Percentiles rank a stretch among this genome's conserved stretches.
Evolutionary conservation across 176 grass and related monocot species (phyloP).

Genomic region (Ampelocalamus luodianensis): DNA sequence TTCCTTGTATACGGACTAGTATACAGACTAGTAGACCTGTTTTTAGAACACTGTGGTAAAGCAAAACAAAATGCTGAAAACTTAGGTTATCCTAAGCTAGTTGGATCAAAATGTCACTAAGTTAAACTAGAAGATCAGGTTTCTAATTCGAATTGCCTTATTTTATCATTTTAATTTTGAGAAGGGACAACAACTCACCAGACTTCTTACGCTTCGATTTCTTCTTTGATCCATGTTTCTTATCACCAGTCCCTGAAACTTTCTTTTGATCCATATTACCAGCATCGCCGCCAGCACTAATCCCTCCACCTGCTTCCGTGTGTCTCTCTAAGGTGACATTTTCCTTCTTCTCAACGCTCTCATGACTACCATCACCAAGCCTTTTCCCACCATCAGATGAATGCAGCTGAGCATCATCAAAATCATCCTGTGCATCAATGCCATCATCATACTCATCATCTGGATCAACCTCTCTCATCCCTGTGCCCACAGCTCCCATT

Average conservation of each 20-base stretch:
- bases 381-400: slow-evolving; percentile 43
- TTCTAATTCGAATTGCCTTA: not conserved
- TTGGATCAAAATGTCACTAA: slow-evolving; percentile 3
- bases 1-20: too few relatives aligned
- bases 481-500: slow-evolving; percentile 25
- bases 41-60: not conserved
- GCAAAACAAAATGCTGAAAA: not conserved
- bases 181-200: slow-evolving; percentile 53
- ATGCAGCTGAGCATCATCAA: slow-evolving; percentile 47
- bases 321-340: slow-evolving; percentile 25
- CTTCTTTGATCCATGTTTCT: slow-evolving; percentile 79
- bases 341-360: slow-evolving; percentile 32
- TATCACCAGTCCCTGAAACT: slow-evolving; percentile 51
- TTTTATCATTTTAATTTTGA: slow-evolving; percentile 19
- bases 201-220: slow-evolving; percentile 75
- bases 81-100: slow-evolving; percentile 20
- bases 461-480: slow-evolving; percentile 64
- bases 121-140: not conserved
- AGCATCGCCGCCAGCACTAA: not conserved
- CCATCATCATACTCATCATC: slow-evolving; percentile 98
- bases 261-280: slow-evolving; percentile 46
- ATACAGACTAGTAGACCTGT: too few relatives aligned
- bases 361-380: slow-evolving; percentile 48
- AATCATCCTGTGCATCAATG: slow-evolving; percentile 60
- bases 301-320: slow-evolving; percentile 32